Conservation (phyloP, 805 yeast genomes). For the Danielia reshetovae region DNA sequence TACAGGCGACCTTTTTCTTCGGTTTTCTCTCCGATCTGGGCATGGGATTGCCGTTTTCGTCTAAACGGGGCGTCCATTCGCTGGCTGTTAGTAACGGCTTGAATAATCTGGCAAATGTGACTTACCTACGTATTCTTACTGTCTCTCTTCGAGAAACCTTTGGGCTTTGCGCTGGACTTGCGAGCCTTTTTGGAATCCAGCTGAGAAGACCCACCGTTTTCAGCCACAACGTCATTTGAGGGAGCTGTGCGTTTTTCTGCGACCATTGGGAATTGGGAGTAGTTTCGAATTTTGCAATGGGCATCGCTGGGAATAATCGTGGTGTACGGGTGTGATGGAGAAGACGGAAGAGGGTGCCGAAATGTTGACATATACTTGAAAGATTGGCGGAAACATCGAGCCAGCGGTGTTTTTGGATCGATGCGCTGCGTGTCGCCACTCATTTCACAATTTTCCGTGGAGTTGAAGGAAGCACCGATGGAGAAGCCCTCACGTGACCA, state of each 20-base stretch:
- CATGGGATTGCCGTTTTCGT: constrained; percentile 60
- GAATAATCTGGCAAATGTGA: constrained; percentile 9
- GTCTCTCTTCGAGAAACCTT: constrained; percentile 20
- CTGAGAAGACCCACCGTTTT: constrained; percentile 5
- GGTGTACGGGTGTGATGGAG: constrained; percentile 2
- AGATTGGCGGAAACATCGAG: too few species aligned
- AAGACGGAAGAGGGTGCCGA: too few species aligned
- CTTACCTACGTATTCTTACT: constrained; percentile 57
- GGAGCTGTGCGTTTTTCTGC: constrained; percentile 10
- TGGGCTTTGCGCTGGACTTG: constrained; percentile 4
- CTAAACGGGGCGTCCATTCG: constrained; percentile 44
- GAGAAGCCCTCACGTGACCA: constrained; percentile 14
- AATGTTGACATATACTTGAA: too few species aligned
- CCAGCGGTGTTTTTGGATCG: too few species aligned
- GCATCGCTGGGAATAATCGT: too few species aligned
- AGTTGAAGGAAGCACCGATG: too few species aligned
- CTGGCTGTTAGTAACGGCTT: constrained; percentile 14
- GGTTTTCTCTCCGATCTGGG: constrained; percentile 65
- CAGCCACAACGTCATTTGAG: constrained; percentile 11
- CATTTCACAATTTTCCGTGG: too few species aligned
- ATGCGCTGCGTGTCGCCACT: too few species aligned
- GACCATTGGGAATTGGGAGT: constrained; percentile 8
- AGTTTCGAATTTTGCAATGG: too few species aligned
- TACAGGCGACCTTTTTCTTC: constrained; percentile 82
- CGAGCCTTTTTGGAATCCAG: constrained; percentile 7